phyloP scores from a whole-genome alignment of 306 rosid species.

The Prunus mongolica region DNA sequence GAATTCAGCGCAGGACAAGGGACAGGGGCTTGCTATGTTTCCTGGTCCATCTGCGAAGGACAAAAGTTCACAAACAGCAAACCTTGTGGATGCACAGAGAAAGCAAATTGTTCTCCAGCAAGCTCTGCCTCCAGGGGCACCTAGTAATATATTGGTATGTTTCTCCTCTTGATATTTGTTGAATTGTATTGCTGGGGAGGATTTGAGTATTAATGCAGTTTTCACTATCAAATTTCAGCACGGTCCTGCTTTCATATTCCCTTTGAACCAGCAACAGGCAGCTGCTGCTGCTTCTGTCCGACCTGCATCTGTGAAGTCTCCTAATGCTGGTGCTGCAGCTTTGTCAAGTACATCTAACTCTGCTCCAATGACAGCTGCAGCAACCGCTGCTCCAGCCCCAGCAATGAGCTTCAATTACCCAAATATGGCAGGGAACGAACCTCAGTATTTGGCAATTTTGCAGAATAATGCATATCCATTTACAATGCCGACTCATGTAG shows the following conservation, averaged over 20 bases:
- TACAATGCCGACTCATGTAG: conserved; percentile 85
- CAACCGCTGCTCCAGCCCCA: conserved; percentile 47
- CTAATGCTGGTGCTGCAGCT: conserved; percentile 46
- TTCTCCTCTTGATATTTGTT: neutral
- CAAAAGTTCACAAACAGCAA: conserved; percentile 54
- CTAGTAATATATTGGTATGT: conserved; percentile 78
- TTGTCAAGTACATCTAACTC: conserved; percentile 41
- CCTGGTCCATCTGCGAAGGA: conserved; percentile 71
- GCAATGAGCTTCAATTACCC: conserved; percentile 90
- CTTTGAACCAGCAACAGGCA: conserved; percentile 85
- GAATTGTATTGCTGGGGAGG: neutral
- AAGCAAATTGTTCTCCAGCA: conserved; percentile 84
- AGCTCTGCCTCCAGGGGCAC: conserved; percentile 77
- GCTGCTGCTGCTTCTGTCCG: conserved; percentile 69
- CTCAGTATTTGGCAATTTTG: conserved; percentile 86
- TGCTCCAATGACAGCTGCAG: conserved; percentile 35
- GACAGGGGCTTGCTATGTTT: conserved; percentile 53
- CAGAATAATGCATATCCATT: conserved; percentile 84
- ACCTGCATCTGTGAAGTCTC: conserved; percentile 73
- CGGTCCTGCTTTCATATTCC: conserved; percentile 85
- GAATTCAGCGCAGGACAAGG: conserved; percentile 69
- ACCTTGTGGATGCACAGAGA: conserved; percentile 58
- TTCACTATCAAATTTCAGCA: conserved; percentile 48
- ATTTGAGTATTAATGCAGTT: neutral
- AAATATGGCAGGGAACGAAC: conserved; percentile 64